phyloP scores from a whole-genome alignment of 2,329 filamentous ascomycete species.

The Phoma sp. region DNA sequence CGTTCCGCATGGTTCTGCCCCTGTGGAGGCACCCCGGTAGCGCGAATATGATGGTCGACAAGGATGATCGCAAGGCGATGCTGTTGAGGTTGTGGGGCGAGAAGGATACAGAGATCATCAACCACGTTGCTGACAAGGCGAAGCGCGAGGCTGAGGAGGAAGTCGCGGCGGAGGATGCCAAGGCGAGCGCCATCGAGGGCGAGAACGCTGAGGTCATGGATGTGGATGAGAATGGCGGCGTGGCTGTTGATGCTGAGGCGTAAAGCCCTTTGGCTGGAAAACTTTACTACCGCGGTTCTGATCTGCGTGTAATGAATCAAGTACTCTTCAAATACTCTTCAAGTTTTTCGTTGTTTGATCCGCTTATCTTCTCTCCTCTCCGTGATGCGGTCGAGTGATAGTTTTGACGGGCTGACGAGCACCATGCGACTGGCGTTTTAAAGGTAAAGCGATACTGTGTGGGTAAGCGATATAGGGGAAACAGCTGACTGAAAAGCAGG shows the following conservation, averaged over 20 bases:
- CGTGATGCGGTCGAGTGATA: too few species aligned
- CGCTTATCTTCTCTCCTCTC: too few species aligned
- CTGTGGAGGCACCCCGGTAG: conserved; percentile 93
- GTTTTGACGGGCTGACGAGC: too few species aligned
- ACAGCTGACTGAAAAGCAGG: too few species aligned
- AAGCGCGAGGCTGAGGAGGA: conserved; percentile 30
- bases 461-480: too few species aligned
- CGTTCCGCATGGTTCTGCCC: conserved; percentile 85
- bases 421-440: too few species aligned
- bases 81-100: conserved; percentile 90
- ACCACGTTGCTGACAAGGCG: conserved; percentile 44
- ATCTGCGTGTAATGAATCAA: too few species aligned
- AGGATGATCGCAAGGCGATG: conserved; percentile 93
- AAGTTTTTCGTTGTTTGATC: too few species aligned
- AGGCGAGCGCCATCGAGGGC: conserved; percentile 21
- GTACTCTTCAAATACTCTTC: too few species aligned
- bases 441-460: too few species aligned
- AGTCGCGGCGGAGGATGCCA: conserved; percentile 17
- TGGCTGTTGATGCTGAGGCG: conserved; percentile 8
- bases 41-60: conserved; percentile 96
- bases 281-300: too few species aligned
- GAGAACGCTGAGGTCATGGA: conserved; percentile 21
- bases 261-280: too few species aligned
- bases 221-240: conserved; percentile 17
- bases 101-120: conserved; percentile 73